Evolutionary conservation across 2,329 filamentous ascomycete genomes (phyloP), one percentile per base, ranked within the genome.

Genomic region (Eurotiales sp.): DNA sequence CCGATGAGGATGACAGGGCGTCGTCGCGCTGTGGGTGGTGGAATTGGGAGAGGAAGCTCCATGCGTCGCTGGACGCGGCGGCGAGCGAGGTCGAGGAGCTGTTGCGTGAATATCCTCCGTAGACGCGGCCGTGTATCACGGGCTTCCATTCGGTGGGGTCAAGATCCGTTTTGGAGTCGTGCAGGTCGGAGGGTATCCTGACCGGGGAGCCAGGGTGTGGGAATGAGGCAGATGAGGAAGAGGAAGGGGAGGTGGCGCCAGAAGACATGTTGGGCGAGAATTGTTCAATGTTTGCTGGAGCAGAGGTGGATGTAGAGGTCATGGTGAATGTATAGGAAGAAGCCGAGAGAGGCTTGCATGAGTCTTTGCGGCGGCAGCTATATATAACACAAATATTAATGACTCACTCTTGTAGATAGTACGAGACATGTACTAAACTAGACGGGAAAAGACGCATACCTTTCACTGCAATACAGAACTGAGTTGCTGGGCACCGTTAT

Each of bases 401-500:
- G 12, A 32, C 5, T 32, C 12, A 37, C 34, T 36, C 7, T 4
- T 6, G 5, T 15, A 7, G 14, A 3, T 19, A 11, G 2, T 11
- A 7, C 17, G 8, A 37, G 30, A 45, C 29, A 51, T 51, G 37
- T 22, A 46, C n/a, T n/a, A n/a, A n/a, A n/a, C n/a, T 22, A 32
- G 47, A 30, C 44, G 15, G 55, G 49, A 51, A 45, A 30, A 43
- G 64, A 73, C n/a, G n/a, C 63, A 29, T 74, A 84, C 81, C 77
- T 77, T 72, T 84, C 80, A 46, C 81, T 84, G 70, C 82, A 85
- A 64, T 85, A 85, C 40, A 85, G 72, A 36, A 83, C 74, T 14
- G 75, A 75, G 61, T 80, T 80, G 64, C 78, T 77, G 14, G 82
- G 82, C 27, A 78, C 76, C 48, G 81, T 77, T 60, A 85, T 85